Percentiles rank a stretch among this genome's conserved stretches.
Conservation (phyloP, 192 early-diverging fungal species). For the Backusella psychrophila region DNA sequence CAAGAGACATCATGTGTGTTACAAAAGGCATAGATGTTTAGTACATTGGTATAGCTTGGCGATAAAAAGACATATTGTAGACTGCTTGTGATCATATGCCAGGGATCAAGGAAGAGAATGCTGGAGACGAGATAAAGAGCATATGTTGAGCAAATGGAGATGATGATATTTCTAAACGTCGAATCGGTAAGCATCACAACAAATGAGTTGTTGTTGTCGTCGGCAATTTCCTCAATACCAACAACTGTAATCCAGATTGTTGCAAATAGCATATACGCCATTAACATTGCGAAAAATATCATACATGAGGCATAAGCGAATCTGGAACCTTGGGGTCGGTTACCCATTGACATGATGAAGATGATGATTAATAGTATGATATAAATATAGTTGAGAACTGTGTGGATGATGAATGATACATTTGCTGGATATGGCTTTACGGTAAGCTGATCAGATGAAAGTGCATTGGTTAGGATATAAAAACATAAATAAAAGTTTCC, state of each 20-base stretch:
- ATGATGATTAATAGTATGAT: conserved; percentile 69
- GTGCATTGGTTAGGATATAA: conserved; percentile 44
- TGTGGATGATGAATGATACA: conserved; percentile 33
- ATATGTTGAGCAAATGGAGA: conserved; percentile 68
- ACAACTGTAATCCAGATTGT: conserved; percentile 62
- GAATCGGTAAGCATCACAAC: neutral
- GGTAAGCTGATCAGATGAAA: conserved; percentile 17
- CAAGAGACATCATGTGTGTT: conserved; percentile 58
- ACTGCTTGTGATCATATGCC: conserved; percentile 76
- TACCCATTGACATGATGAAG: conserved; percentile 90
- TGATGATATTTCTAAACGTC: conserved; percentile 58
- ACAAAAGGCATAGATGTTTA: conserved; percentile 63
- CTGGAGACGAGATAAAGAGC: conserved; percentile 62
- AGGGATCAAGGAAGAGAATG: conserved; percentile 69
- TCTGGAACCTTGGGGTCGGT: conserved; percentile 79
- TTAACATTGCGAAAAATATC: conserved; percentile 81
- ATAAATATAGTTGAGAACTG: conserved; percentile 46
- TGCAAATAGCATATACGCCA: conserved; percentile 82
- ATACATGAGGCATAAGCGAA: conserved; percentile 66
- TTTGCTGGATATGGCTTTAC: conserved; percentile 34
- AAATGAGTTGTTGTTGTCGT: neutral
- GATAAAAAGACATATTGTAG: conserved; percentile 70
- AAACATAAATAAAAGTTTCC: conserved; percentile 68
- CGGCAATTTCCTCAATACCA: conserved; percentile 38
- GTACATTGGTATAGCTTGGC: conserved; percentile 73